Conservation (phyloP, 2,329 filamentous ascomycete species). For the Sarocladium brachiariae region DNA sequence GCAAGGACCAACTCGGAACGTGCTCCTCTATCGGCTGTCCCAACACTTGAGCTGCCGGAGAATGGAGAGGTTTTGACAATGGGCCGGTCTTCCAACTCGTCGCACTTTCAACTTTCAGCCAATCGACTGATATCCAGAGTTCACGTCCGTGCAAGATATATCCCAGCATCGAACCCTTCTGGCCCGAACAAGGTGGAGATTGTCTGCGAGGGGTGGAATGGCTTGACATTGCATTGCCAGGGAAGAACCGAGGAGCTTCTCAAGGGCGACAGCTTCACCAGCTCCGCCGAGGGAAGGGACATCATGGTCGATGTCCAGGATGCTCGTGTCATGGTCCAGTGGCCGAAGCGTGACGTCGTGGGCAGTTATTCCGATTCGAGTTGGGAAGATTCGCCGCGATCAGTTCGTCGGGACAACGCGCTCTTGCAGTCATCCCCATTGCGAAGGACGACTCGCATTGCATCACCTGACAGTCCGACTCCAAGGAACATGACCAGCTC, state of each 20-base stretch:
- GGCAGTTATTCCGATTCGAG: conserved; percentile 58
- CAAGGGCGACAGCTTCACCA: conserved; percentile 85
- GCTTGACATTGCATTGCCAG: conserved; percentile 85
- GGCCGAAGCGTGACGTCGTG: conserved; percentile 57
- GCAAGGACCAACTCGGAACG: conserved; percentile 59
- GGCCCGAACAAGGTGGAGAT: conserved; percentile 78
- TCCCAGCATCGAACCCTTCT: conserved; percentile 59
- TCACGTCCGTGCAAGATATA: conserved; percentile 82
- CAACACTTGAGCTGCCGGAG: conserved; percentile 71
- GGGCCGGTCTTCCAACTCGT: conserved; percentile 90
- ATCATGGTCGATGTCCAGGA: conserved; percentile 96
- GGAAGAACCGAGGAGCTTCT: conserved; percentile 77
- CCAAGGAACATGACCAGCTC: conserved; percentile 38
- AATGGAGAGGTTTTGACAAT: conserved; percentile 78
- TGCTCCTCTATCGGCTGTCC: conserved; percentile 73
- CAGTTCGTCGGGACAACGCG: conserved; percentile 21
- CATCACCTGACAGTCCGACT: conserved; percentile 67
- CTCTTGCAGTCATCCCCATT: conserved; percentile 55
- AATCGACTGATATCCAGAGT: conserved; percentile 91
- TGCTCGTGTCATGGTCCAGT: conserved; percentile 79
- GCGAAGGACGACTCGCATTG: conserved; percentile 50
- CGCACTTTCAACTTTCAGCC: conserved; percentile 87
- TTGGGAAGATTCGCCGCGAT: conserved; percentile 58
- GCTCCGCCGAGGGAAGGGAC: conserved; percentile 78
- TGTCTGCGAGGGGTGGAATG: conserved; percentile 92